These are phyloP conservation scores for Tylopilus subfusipes DNA, from an alignment of 768 basidiomycete genomes.

Conservation along the genomic window DNA sequence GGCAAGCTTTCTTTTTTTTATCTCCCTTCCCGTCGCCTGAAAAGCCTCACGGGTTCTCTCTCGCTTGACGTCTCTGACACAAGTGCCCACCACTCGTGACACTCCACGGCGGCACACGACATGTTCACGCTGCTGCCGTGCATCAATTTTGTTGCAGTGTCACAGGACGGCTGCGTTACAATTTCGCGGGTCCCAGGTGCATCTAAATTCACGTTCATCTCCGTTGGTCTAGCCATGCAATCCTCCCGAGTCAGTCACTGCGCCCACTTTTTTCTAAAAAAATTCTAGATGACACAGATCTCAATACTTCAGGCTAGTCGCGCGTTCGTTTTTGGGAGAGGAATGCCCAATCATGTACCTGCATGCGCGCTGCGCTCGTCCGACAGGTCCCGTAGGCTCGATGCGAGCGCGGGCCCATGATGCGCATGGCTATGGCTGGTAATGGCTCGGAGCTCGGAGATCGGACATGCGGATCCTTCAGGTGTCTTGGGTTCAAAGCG, in stretches of 20 bases:
- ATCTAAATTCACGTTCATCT: constrained; percentile 18
- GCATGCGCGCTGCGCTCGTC: neutral
- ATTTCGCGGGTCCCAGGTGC: neutral
- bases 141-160: neutral
- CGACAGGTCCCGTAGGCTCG: neutral
- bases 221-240: constrained; percentile 4
- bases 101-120: neutral
- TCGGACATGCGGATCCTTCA: too few species aligned
- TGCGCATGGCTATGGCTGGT: neutral
- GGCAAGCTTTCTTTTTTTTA: neutral
- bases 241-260: neutral
- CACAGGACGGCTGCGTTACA: neutral
- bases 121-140: neutral
- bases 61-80: too few species aligned
- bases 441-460: neutral
- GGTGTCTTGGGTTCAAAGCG: neutral
- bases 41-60: too few species aligned
- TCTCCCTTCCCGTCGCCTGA: too few species aligned
- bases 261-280: neutral
- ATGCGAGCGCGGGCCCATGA: neutral
- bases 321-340: neutral
- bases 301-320: neutral
- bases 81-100: too few species aligned
- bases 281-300: neutral
- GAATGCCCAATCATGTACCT: neutral